Evolutionary conservation across 2,329 filamentous ascomycete genomes (phyloP).

Genomic region (Xylariaceae sp.): DNA sequence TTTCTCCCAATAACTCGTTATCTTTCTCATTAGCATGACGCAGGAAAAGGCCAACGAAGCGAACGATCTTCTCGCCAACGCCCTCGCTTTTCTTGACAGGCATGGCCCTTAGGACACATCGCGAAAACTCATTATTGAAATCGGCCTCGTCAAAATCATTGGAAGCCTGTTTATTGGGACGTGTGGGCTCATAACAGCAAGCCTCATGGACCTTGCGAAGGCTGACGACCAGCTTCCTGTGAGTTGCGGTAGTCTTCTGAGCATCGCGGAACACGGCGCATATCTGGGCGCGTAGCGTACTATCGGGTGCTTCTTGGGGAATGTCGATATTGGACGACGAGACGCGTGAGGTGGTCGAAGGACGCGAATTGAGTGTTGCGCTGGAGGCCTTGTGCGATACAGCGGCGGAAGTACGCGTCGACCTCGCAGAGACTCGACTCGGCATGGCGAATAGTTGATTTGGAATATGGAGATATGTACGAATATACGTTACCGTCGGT

Average conservation of each 20-base stretch:
- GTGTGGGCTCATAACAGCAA: conserved; percentile 68
- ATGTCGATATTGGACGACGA: conserved; percentile 52
- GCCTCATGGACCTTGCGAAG: conserved; percentile 89
- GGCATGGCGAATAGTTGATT: conserved; percentile 47
- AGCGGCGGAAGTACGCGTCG: conserved; percentile 48
- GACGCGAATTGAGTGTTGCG: conserved; percentile 43
- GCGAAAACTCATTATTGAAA: conserved; percentile 83
- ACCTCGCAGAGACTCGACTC: conserved; percentile 49
- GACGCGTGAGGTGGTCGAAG: conserved; percentile 50
- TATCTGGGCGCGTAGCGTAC: conserved; percentile 72
- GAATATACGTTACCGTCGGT: no score
- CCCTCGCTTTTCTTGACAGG: conserved; percentile 89
- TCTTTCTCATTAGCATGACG: conserved; percentile 72
- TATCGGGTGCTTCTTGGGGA: conserved; percentile 73
- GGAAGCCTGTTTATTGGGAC: conserved; percentile 53
- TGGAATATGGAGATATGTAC: conserved; percentile 12
- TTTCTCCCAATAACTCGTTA: conserved; percentile 66
- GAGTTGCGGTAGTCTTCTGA: conserved; percentile 85
- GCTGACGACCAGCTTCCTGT: conserved; percentile 85
- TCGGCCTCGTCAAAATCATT: conserved; percentile 80
- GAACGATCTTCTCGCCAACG: conserved; percentile 81
- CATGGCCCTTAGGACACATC: conserved; percentile 81
- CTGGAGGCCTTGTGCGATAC: conserved; percentile 45
- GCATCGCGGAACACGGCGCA: conserved; percentile 77
- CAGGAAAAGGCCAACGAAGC: conserved; percentile 87